Conservation (phyloP, 768 basidiomycete genomes). For the Leccinellum albellum region DNA sequence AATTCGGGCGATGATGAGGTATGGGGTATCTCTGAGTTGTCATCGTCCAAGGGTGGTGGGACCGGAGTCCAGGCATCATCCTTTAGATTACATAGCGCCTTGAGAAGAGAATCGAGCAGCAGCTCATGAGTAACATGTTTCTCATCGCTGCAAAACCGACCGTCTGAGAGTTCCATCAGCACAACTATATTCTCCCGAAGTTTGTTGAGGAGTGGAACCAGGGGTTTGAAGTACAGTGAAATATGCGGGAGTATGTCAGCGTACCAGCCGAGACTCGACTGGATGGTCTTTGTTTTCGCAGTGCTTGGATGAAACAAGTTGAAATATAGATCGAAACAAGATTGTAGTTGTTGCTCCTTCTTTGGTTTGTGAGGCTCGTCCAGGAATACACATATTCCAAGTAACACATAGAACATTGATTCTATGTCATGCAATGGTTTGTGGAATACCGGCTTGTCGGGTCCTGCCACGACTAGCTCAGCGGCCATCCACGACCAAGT, state of each 20-base stretch:
- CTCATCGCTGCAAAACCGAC: background rate
- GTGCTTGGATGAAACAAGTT: background rate
- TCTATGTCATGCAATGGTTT: background rate
- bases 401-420: background rate
- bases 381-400: background rate
- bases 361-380: background rate
- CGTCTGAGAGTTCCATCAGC: background rate
- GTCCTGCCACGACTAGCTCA: background rate
- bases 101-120: background rate
- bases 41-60: background rate
- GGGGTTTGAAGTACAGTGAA: background rate
- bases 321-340: background rate
- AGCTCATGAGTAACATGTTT: background rate
- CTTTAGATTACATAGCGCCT: background rate
- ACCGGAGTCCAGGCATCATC: background rate
- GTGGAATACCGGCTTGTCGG: background rate
- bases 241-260: background rate
- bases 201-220: background rate
- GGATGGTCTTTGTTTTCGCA: too few relatives aligned
- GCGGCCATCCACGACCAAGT: background rate
- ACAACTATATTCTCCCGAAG: background rate
- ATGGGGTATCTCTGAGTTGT: background rate
- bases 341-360: background rate
- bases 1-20: background rate
- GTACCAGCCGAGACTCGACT: too few relatives aligned